These are phyloP conservation scores for Leptodermis oblonga DNA, from an alignment of 257 asterid species.

Conservation along the genomic window DNA sequence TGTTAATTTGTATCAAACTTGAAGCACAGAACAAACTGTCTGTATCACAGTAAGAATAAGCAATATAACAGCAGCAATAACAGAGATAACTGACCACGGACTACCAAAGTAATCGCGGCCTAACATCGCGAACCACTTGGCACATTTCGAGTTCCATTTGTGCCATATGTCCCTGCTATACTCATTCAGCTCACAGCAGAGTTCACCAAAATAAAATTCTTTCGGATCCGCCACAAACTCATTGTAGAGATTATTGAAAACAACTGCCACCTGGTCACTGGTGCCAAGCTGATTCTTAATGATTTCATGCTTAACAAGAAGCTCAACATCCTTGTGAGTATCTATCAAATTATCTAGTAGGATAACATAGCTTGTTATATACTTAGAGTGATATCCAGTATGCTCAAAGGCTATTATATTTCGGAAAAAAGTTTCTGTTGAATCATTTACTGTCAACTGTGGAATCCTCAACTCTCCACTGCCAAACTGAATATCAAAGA, in stretches of 20 bases:
- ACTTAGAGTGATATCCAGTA: slow-evolving; percentile 12
- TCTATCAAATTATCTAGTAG: slow-evolving; percentile 33
- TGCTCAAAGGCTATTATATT: slow-evolving; percentile 32
- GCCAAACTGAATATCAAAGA: slow-evolving; percentile 18
- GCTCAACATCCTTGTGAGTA: slow-evolving; percentile 22
- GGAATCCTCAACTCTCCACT: slow-evolving; percentile 22
- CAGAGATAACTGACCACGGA: not conserved
- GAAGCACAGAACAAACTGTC: slow-evolving; percentile 2
- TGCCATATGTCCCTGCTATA: slow-evolving; percentile 21
- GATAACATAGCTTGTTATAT: slow-evolving; percentile 26
- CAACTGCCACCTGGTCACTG: slow-evolving; percentile 20
- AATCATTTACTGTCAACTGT: slow-evolving; percentile 15
- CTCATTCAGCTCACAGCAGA: slow-evolving; percentile 13
- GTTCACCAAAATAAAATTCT: slow-evolving; percentile 21
- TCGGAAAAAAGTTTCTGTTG: slow-evolving; percentile 24
- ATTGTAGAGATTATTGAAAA: slow-evolving; percentile 34
- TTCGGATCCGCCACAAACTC: slow-evolving; percentile 17
- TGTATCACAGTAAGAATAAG: slow-evolving; percentile 17
- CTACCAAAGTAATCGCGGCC: not conserved
- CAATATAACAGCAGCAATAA: slow-evolving; percentile 4
- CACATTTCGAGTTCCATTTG: not conserved
- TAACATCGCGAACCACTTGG: slow-evolving; percentile 14
- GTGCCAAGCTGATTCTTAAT: slow-evolving; percentile 17
- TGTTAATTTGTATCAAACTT: too few relatives aligned
- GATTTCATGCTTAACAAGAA: slow-evolving; percentile 15